A percentile compares a stretch with the other conserved stretches of the same genome.
Evolutionary conservation across 140 eudicot species (phyloP).

Genomic region (Anethum foeniculum): DNA sequence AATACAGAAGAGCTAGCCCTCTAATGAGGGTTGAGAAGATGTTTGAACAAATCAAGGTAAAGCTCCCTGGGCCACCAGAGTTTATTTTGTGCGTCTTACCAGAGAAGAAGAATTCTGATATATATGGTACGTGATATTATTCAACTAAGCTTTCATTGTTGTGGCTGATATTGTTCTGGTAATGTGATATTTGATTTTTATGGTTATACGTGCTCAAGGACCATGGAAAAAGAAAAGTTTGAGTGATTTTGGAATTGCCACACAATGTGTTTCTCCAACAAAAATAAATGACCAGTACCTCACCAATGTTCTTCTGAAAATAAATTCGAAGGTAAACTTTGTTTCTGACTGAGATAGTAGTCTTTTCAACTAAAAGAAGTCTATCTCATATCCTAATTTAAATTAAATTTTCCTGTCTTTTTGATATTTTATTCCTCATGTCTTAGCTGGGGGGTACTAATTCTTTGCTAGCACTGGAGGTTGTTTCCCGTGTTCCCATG

Average conservation of each 20-base stretch:
- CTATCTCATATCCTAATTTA: not conserved
- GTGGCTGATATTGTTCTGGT: not conserved
- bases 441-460: constrained; percentile 87
- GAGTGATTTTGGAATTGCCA: constrained; percentile 58
- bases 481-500: constrained; percentile 45
- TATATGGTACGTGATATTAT: constrained; percentile 48
- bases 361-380: not conserved
- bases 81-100: constrained; percentile 85
- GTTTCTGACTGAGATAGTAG: not conserved
- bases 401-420: not conserved
- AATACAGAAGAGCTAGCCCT: constrained; percentile 47
- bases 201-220: constrained; percentile 35
- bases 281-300: constrained; percentile 83
- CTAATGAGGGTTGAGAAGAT: constrained; percentile 70
- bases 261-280: constrained; percentile 73
- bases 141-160: not conserved
- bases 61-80: constrained; percentile 68
- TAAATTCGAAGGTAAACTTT: constrained; percentile 68
- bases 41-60: constrained; percentile 64
- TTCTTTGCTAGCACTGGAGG: constrained; percentile 79
- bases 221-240: constrained; percentile 93
- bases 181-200: not conserved
- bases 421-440: not conserved
- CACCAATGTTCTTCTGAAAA: constrained; percentile 76
- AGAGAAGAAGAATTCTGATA: constrained; percentile 68